Conservation (phyloP, 345 rosid species). For the Anastatica hierochuntica region DNA sequence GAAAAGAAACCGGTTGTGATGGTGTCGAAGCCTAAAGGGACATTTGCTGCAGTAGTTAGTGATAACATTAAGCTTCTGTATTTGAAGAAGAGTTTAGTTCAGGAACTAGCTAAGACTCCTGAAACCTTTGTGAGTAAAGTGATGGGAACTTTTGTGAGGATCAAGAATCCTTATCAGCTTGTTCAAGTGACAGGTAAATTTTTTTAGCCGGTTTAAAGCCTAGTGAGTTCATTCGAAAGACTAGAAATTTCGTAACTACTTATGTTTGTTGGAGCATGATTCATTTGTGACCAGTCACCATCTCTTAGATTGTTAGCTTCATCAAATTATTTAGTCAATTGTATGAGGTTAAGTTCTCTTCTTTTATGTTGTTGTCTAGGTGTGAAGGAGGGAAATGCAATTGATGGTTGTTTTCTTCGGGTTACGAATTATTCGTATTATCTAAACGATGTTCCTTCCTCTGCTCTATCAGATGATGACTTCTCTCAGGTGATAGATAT, state of each 20-base stretch:
- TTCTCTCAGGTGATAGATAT: slow-evolving; percentile 59
- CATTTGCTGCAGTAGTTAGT: slow-evolving; percentile 49
- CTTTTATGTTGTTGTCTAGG: too few species aligned
- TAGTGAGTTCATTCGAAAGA: too few species aligned
- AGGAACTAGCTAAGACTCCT: slow-evolving; percentile 40
- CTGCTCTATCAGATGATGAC: slow-evolving; percentile 59
- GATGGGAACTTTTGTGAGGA: slow-evolving; percentile 54
- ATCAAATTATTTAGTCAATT: too few species aligned
- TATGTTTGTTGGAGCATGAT: too few species aligned
- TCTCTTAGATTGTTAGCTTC: too few species aligned
- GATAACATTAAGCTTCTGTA: slow-evolving; percentile 59
- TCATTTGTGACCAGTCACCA: too few species aligned
- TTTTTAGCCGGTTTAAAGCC: too few species aligned
- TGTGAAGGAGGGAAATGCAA: slow-evolving; percentile 31
- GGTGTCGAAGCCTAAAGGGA: slow-evolving; percentile 31
- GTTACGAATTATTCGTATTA: slow-evolving; percentile 35
- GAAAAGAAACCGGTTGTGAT: slow-evolving; percentile 18
- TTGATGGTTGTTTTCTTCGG: slow-evolving; percentile 38
- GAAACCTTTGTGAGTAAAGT: slow-evolving; percentile 47
- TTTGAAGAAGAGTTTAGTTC: slow-evolving; percentile 55
- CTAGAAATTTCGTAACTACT: too few species aligned
- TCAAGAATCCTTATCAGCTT: slow-evolving; percentile 53
- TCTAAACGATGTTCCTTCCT: slow-evolving; percentile 33
- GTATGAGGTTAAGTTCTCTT: too few species aligned
- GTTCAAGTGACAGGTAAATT: slow-evolving; percentile 55